These are phyloP conservation scores for Lachnellula cervina DNA, from an alignment of 2,329 filamentous ascomycete genomes.

Conservation along the genomic window DNA sequence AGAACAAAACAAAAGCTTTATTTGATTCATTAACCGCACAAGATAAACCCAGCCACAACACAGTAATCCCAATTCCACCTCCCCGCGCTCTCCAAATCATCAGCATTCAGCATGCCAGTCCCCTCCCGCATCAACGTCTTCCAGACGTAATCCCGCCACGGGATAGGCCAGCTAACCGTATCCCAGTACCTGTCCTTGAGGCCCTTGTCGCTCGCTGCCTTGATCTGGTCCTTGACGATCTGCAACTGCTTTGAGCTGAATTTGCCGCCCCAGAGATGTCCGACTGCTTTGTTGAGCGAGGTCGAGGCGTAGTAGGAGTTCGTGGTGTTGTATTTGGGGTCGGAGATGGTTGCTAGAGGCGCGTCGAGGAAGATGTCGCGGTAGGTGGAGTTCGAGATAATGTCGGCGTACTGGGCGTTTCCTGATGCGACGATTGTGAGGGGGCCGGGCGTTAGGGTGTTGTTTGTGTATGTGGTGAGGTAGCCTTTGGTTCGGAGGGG, in stretches of 20 bases:
- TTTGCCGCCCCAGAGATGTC: conserved; percentile 10
- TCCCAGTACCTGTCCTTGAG: conserved; percentile 38
- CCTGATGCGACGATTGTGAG: conserved; percentile 47
- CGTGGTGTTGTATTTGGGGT: conserved; percentile 18
- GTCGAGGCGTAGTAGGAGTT: conserved; percentile 25
- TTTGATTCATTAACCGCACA: not conserved
- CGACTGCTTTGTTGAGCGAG: conserved; percentile 15
- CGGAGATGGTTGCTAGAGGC: conserved; percentile 29
- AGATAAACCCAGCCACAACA: conserved; percentile 4
- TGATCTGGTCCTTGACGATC: conserved; percentile 10
- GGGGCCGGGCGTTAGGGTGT: conserved; percentile 27
- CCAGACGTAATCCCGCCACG: conserved; percentile 37
- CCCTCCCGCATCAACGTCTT: conserved; percentile 32
- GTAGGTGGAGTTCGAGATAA: conserved; percentile 34
- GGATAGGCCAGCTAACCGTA: conserved; percentile 36
- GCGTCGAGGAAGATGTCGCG: conserved; percentile 45
- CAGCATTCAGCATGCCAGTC: conserved; percentile 38
- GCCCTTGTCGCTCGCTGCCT: conserved; percentile 32
- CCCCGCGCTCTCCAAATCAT: conserved; percentile 36
- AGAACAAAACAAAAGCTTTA: not conserved
- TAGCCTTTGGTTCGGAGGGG: conserved; percentile 36
- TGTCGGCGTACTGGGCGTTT: conserved; percentile 38
- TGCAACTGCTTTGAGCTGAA: conserved; percentile 13
- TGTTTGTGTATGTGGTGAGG: conserved; percentile 34
- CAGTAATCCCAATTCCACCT: conserved; percentile 17